Evolutionary conservation across 2,329 filamentous ascomycete genomes (phyloP).

Genomic region (Laburnicola sp.): DNA sequence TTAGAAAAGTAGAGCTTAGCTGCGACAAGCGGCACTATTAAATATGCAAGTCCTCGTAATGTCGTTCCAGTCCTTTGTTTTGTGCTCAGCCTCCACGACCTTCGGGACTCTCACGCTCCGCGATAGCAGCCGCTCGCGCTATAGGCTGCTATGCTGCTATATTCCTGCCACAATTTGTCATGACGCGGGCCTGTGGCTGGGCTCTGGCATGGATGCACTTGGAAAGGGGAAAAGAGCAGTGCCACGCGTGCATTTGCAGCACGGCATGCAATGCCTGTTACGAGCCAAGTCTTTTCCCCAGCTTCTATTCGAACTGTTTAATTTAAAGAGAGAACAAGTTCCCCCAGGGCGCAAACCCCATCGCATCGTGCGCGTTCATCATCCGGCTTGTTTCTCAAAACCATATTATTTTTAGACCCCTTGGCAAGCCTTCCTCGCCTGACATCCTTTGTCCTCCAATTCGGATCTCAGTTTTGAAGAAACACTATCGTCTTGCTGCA

Average conservation of each 20-base stretch:
- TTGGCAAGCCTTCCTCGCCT: conserved; percentile 11
- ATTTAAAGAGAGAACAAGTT: background rate
- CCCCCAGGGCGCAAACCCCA: background rate
- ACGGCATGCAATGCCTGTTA: no score
- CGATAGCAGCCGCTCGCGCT: conserved; percentile 13
- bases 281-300: no score
- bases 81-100: conserved; percentile 23
- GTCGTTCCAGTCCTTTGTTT: conserved; percentile 4
- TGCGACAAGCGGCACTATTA: no score
- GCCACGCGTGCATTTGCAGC: no score
- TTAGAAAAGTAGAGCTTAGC: no score
- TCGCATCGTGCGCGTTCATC: background rate
- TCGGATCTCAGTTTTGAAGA: background rate
- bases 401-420: conserved; percentile 1
- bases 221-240: conserved; percentile 18
- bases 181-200: conserved; percentile 39
- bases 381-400: background rate
- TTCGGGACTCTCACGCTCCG: conserved; percentile 7
- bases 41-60: no score
- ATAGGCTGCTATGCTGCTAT: conserved; percentile 18
- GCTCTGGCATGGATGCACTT: conserved; percentile 20
- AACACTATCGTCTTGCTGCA: background rate
- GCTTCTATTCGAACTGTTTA: no score
- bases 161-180: conserved; percentile 20
- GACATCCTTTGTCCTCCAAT: conserved; percentile 2